Evolutionary conservation across 2,329 filamentous ascomycete species (phyloP).

Genomic region (Trichoderma koningiopsis): DNA sequence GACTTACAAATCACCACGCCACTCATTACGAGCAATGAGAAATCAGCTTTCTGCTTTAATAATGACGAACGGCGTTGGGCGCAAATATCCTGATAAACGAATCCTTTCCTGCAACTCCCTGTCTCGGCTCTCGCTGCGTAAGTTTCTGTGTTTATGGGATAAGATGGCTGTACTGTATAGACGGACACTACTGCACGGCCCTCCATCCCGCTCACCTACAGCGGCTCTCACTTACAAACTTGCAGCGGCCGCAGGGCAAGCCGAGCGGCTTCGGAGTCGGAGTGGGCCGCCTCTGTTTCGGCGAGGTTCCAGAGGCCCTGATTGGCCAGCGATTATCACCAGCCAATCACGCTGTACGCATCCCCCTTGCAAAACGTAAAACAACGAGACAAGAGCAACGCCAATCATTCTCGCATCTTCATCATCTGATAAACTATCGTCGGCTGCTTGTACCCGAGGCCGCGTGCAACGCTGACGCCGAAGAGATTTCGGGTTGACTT

Average conservation of each 20-base stretch:
- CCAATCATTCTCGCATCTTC: neutral
- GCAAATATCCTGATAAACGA: neutral
- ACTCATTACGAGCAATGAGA: neutral
- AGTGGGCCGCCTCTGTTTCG: neutral
- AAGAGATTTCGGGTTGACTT: neutral
- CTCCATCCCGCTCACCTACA: neutral
- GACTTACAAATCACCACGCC: neutral
- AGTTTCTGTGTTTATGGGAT: neutral
- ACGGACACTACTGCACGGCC: no score
- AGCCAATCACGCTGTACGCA: neutral
- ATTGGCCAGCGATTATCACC: neutral
- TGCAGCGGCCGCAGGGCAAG: neutral
- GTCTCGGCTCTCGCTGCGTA: neutral
- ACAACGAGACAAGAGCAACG: neutral
- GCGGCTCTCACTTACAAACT: neutral
- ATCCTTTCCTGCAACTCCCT: neutral
- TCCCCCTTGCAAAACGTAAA: neutral
- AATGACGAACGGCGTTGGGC: neutral
- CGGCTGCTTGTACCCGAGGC: neutral
- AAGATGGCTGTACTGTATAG: neutral
- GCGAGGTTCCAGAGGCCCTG: neutral
- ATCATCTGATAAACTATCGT: neutral
- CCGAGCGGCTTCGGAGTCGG: slow-evolving; percentile 3
- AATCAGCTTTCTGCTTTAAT: neutral
- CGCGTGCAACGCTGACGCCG: neutral